phyloP scores from a whole-genome alignment of 495 filamentous ascomycete genomes.

The Copromyces sp. region DNA sequence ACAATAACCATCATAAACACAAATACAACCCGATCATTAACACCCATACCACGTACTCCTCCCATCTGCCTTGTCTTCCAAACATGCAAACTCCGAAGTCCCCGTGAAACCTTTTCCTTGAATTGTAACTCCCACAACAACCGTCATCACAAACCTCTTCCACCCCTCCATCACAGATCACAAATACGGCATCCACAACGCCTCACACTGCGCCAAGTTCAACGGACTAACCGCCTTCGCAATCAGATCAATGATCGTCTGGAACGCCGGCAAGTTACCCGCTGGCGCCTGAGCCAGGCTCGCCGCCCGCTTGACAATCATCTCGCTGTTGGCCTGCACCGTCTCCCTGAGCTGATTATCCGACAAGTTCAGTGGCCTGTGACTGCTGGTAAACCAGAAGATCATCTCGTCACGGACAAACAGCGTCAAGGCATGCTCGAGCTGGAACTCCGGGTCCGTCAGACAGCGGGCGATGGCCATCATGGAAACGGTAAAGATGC shows the following conservation, averaged over 20 bases:
- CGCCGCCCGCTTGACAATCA: constrained; percentile 80
- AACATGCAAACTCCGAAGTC: background rate
- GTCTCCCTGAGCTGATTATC: constrained; percentile 71
- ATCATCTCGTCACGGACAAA: constrained; percentile 98
- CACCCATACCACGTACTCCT: background rate
- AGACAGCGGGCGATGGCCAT: constrained; percentile 95
- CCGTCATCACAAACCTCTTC: background rate
- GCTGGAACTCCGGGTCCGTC: constrained; percentile 80
- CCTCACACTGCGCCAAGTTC: constrained; percentile 73
- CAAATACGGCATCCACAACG: constrained; percentile 95
- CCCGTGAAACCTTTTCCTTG: background rate
- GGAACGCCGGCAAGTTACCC: constrained; percentile 76
- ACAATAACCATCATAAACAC: background rate
- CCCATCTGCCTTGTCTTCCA: background rate
- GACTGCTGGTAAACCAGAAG: constrained; percentile 84
- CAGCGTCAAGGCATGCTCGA: constrained; percentile 84
- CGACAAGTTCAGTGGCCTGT: constrained; percentile 47
- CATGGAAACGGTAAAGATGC: constrained; percentile 80
- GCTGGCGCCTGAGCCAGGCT: constrained; percentile 59
- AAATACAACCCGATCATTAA: background rate
- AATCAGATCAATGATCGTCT: constrained; percentile 90
- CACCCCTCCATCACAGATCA: constrained; percentile 49
- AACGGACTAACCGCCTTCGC: constrained; percentile 76
- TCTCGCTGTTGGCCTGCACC: constrained; percentile 79
- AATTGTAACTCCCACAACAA: background rate